Percentiles rank a stretch among this genome's conserved stretches.
Conservation (phyloP, 2,329 filamentous ascomycete species). For the Trichothecium sympodiale region DNA sequence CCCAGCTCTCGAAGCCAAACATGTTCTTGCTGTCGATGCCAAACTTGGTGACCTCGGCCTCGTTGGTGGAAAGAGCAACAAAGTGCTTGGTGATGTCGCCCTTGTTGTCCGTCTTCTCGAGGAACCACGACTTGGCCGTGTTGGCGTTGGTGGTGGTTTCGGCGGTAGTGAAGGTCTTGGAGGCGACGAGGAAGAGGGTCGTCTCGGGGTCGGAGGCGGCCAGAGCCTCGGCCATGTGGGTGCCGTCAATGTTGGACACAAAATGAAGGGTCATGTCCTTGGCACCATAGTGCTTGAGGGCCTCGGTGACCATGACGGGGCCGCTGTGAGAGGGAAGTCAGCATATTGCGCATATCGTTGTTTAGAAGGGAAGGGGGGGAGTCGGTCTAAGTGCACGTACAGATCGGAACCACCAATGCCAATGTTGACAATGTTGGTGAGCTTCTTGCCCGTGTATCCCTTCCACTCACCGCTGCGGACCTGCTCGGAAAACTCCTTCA, state of each 20-base stretch:
- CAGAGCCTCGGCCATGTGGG: conserved; percentile 90
- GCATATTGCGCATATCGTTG: not conserved
- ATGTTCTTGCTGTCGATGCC: conserved; percentile 99
- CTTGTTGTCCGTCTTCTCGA: conserved; percentile 66
- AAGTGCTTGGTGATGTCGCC: conserved; percentile 96
- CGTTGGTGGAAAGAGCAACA: conserved; percentile 93
- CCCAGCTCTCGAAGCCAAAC: conserved; percentile 99
- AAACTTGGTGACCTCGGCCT: conserved; percentile 91
- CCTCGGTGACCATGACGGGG: conserved; percentile 97
- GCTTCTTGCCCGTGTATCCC: conserved; percentile 93
- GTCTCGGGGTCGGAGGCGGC: conserved; percentile 86
- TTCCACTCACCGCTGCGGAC: conserved; percentile 94
- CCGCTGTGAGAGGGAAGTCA: conserved; percentile 44
- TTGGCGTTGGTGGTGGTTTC: conserved; percentile 97
- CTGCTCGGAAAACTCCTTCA: conserved; percentile 96
- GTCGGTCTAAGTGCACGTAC: conserved; percentile 52
- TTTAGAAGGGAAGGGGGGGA: not conserved
- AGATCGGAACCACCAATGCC: conserved; percentile 97
- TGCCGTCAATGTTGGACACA: conserved; percentile 98
- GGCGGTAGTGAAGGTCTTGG: conserved; percentile 98
- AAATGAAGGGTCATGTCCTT: conserved; percentile 86
- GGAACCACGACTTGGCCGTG: conserved; percentile 94
- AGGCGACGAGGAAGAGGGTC: conserved; percentile 96
- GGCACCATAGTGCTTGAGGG: conserved; percentile 87
- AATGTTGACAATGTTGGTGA: conserved; percentile 93